A percentile compares a stretch with the other conserved stretches of the same genome.
phyloP scores from a whole-genome alignment of 805 yeast species.

The Torulaspora indica region DNA sequence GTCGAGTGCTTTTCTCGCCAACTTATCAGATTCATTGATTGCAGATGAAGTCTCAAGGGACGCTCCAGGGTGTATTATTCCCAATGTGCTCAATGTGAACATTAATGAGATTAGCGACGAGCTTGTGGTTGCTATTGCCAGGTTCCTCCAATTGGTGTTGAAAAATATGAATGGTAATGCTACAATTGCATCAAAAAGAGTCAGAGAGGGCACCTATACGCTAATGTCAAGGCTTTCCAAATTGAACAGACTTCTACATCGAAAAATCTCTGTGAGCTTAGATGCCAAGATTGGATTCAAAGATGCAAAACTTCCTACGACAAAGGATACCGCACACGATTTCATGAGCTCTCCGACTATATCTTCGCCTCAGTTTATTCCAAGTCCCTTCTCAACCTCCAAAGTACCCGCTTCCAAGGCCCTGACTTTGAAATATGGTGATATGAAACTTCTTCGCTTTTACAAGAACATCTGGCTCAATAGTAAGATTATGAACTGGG shows the following conservation, averaged over 20 bases:
- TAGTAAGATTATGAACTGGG: slow-evolving; percentile 37
- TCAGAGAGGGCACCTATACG: slow-evolving; percentile 16
- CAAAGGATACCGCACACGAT: slow-evolving; percentile 16
- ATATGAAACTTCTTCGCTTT: slow-evolving; percentile 31
- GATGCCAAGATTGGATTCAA: slow-evolving; percentile 25
- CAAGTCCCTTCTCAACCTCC: slow-evolving; percentile 27
- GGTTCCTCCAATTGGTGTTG: slow-evolving; percentile 24
- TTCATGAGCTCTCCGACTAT: slow-evolving; percentile 28
- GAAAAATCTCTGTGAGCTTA: slow-evolving; percentile 19
- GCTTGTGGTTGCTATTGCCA: slow-evolving; percentile 27
- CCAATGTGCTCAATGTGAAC: slow-evolving; percentile 21
- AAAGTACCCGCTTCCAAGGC: slow-evolving; percentile 14
- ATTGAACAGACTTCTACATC: slow-evolving; percentile 26
- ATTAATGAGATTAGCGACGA: slow-evolving; percentile 14
- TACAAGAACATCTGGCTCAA: slow-evolving; percentile 40
- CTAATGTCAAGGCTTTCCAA: slow-evolving; percentile 23
- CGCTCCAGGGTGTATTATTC: slow-evolving; percentile 24
- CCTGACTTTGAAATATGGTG: slow-evolving; percentile 22
- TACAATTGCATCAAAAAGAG: slow-evolving; percentile 13
- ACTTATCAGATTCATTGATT: slow-evolving; percentile 30
- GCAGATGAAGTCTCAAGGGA: slow-evolving; percentile 30
- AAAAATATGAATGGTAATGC: slow-evolving; percentile 15
- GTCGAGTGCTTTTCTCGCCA: slow-evolving; percentile 25
- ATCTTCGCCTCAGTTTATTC: slow-evolving; percentile 30
- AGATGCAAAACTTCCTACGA: slow-evolving; percentile 11